Evolutionary conservation across 768 basidiomycete species (phyloP).

Genomic region (Russula sp.): DNA sequence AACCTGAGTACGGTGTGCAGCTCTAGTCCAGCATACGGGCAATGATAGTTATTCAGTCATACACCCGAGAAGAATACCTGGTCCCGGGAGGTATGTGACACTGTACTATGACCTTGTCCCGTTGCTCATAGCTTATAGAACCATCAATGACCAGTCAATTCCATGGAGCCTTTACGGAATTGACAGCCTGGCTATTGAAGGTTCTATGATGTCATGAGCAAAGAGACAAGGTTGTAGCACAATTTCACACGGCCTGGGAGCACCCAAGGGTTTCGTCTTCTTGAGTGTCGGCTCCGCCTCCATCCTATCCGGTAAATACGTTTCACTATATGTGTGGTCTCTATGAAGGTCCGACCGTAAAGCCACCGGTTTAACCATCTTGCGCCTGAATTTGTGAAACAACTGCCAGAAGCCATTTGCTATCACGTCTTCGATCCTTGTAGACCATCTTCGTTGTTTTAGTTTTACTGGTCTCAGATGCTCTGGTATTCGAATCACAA

Average conservation of each 20-base stretch:
- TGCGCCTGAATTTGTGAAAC: neutral
- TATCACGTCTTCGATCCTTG: neutral
- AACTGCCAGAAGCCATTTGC: neutral
- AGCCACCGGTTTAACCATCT: too few species aligned
- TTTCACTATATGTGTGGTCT: too few species aligned
- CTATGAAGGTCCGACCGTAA: neutral
- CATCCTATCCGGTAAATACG: neutral
- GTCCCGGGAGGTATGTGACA: too few species aligned
- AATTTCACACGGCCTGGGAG: too few species aligned
- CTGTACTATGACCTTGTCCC: too few species aligned
- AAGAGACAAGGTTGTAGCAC: too few species aligned
- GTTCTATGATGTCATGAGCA: too few species aligned
- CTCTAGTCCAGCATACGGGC: neutral
- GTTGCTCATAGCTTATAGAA: too few species aligned
- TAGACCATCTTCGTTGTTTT: neutral
- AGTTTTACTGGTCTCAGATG: neutral
- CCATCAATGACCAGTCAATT: too few species aligned
- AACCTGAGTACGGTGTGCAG: neutral
- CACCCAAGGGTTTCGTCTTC: too few species aligned
- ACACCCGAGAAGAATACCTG: neutral
- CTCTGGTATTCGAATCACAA: neutral
- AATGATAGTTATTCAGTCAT: neutral
- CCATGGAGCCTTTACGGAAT: too few species aligned
- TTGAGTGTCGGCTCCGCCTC: neutral
- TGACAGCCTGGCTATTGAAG: too few species aligned